These are phyloP conservation scores for Phytophthora tentaculata DNA, from an alignment of 352 stramenopile species.

Conservation along the genomic window DNA sequence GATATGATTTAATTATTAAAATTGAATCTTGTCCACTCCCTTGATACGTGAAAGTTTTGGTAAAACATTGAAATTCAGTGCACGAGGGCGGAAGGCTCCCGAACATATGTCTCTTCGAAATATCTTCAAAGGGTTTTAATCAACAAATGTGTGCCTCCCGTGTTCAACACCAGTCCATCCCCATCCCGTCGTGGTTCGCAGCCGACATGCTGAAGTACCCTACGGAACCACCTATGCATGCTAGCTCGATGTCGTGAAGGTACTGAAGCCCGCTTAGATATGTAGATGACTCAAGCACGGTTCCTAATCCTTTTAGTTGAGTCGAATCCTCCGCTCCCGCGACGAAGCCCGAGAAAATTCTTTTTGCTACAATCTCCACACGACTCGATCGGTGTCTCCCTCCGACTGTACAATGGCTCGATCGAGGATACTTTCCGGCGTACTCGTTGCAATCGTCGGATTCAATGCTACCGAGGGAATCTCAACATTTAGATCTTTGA, in stretches of 20 bases:
- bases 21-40: too few relatives aligned
- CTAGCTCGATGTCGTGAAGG: slow-evolving; percentile 5
- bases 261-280: neutral
- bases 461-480: slow-evolving; percentile 11
- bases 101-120: slow-evolving; percentile 23
- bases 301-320: neutral
- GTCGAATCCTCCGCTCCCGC: neutral
- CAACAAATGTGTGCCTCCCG: slow-evolving; percentile 9
- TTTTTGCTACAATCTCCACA: slow-evolving; percentile 15
- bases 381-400: neutral
- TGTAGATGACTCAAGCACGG: slow-evolving; percentile 2
- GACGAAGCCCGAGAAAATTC: slow-evolving; percentile 11
- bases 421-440: slow-evolving; percentile 5
- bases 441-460: slow-evolving; percentile 2
- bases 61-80: slow-evolving; percentile 6
- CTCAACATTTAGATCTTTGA: neutral
- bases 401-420: slow-evolving; percentile 24
- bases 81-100: slow-evolving; percentile 17
- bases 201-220: slow-evolving; percentile 14
- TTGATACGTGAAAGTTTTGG: too few relatives aligned
- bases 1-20: neutral
- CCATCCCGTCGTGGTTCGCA: slow-evolving; percentile 28
- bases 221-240: slow-evolving; percentile 11
- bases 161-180: slow-evolving; percentile 33
- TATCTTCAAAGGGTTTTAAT: slow-evolving; percentile 31